Evolutionary conservation across 1,284 basidiomycete genomes (phyloP), one percentile per base, ranked within the genome.

Genomic region (Taiwanofungus camphoratus): DNA sequence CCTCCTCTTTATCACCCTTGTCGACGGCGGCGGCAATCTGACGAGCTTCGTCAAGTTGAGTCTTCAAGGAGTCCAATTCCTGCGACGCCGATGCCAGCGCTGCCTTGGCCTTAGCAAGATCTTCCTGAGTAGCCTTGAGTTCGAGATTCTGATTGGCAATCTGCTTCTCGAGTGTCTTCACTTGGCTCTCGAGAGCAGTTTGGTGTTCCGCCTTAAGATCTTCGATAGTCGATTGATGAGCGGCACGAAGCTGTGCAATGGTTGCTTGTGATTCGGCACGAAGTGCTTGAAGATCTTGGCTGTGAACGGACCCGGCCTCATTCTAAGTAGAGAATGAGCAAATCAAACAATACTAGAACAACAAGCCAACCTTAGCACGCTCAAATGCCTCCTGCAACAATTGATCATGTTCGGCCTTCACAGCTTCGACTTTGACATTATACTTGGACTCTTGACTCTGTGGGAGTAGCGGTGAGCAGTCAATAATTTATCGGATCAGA

Each of bases 61-160:
- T 60, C 40, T 72, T 77, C 26, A 86, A 61, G 8, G 51, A 67
- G 43, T 74, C 73, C 11, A 78, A 62, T 52, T 87, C 82, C 3
- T 69, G 59, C 15, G 69, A 69, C 34, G 76, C 66, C 4, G 71
- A 50, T 16, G 78, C 73, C 11, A 78, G 57, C 13, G 71, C 64
- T 1, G 71, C 59, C 62, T 90, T 91, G 6, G 84, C 73, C 65
- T 88, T 90, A 2, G 71, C 59, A 29, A 91, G 77, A 56, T 90
- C 88, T 48, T 90, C 87, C 54, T 82, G 77, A 0, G 88, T 87
- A 7, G 86, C 88, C 58, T 82, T 87, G 37, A 90, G 73, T 54
- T 91, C 85, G 29, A 88, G 62, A 39, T 64, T 75, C 51, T 81
- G 68, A 43, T 64, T 74, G 40, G 66, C 69, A 41, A 87, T 71